Evolutionary conservation across 352 stramenopile species (phyloP).

Genomic region (Phytophthora multivora): DNA sequence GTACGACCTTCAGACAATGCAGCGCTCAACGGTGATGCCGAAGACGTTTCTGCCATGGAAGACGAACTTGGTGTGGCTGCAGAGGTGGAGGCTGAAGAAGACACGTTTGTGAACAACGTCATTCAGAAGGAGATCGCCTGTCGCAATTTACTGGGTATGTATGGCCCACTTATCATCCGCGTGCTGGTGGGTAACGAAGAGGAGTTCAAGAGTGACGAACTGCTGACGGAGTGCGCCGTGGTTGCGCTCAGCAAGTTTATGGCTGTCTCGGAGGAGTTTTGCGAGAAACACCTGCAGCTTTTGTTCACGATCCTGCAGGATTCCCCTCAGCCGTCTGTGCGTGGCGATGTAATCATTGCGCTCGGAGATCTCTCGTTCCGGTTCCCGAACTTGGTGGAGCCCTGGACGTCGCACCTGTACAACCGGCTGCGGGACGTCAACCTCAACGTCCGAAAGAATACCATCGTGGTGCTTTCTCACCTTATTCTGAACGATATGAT

Average conservation of each 20-base stretch:
- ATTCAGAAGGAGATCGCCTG: slow-evolving; percentile 93
- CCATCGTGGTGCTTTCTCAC: slow-evolving; percentile 97
- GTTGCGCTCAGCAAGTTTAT: slow-evolving; percentile 98
- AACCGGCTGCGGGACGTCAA: slow-evolving; percentile 92
- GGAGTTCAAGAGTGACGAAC: slow-evolving; percentile 62
- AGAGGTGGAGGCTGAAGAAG: slow-evolving; percentile 89
- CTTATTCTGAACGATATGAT: slow-evolving; percentile 99
- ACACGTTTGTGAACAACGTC: slow-evolving; percentile 92
- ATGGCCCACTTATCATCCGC: slow-evolving; percentile 90
- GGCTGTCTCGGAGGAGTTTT: slow-evolving; percentile 96
- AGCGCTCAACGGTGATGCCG: slow-evolving; percentile 39
- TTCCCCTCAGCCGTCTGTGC: slow-evolving; percentile 72
- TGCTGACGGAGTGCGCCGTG: slow-evolving; percentile 93
- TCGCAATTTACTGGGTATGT: slow-evolving; percentile 92
- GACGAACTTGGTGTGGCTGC: slow-evolving; percentile 92
- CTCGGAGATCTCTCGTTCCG: slow-evolving; percentile 97
- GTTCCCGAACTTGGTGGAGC: slow-evolving; percentile 98
- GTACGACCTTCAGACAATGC: slow-evolving; percentile 23
- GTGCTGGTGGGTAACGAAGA: slow-evolving; percentile 73
- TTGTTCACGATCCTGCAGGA: slow-evolving; percentile 94
- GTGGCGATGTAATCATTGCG: slow-evolving; percentile 96
- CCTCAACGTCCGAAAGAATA: slow-evolving; percentile 94
- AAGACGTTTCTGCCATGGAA: slow-evolving; percentile 90
- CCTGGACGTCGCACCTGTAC: slow-evolving; percentile 97
- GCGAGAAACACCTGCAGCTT: slow-evolving; percentile 94